Base-by-base conservation (phyloP, 116 monocot species). In the Thalassia testudinum region DNA sequence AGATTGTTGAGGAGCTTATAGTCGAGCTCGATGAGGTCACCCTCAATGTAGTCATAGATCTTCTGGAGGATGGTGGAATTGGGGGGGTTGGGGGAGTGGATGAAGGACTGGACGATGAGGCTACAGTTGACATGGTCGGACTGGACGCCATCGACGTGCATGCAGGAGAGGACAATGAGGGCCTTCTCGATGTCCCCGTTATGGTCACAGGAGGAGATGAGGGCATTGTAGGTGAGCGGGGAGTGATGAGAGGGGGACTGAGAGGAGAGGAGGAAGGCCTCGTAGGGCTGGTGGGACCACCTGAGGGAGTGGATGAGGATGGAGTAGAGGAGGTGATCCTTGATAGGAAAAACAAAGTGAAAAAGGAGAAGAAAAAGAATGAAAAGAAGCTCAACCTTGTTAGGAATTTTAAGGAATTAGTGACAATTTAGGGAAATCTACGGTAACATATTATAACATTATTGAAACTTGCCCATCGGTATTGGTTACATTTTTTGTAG, bases 251-350 rank as follows among this genome's bases (percentile, higher is more conserved):
- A 21, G 19, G 87, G 51, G 21, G 54, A 27, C 21, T 56, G 48
- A 13, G 54, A 57, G 70, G 72, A 72, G 65, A 61, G 66, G 42
- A 68, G 77, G 47, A 60, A 68, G 43, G 70, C 65, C 58, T 66
- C 63, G 69, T 56, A 65, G 37, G 73, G 75, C 37, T 40, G 70
- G 49, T 61, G 59, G 57, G 72, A 67, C 27, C 66, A 65, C 47
- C 77, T 72, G 63, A 87, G 79, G 62, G 82, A 67, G 68, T 82
- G 85, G 49, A 97, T 74, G 62, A 89, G 81, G 49, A 90, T 78
- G 53, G 85, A 89, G 65, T 75, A 82, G 53, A 89, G 80, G 53
- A 97, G 76, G 64, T 89, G 57, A 97, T 85, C 67, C 75, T 89
- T 1, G 85, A 82, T 22, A 97, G 66, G 40, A 97, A 85, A 25